Percentiles rank a stretch among this genome's conserved stretches.
Evolutionary conservation across 176 grass and related monocot genomes (phyloP).

Genomic region (Elaeis guineensis): DNA sequence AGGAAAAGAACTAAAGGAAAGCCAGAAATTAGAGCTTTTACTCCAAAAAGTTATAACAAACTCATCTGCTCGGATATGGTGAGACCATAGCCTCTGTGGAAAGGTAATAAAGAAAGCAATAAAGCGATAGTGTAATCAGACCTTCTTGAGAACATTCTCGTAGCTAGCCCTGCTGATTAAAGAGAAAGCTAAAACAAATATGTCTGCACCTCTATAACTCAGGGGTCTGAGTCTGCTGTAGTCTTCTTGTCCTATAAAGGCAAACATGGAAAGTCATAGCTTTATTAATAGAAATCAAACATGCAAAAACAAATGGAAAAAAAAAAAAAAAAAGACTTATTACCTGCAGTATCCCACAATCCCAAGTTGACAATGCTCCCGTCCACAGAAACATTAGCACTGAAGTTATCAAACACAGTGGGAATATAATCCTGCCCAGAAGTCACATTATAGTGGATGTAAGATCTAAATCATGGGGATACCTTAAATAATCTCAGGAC

Average conservation of each 20-base stretch:
- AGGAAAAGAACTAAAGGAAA: no score
- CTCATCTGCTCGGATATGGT: background rate
- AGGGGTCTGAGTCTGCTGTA: constrained; percentile 89
- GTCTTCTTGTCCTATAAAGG: constrained; percentile 71
- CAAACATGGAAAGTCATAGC: background rate
- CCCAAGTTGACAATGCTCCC: no score
- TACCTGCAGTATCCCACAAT: constrained; percentile 54
- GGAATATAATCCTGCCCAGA: no score
- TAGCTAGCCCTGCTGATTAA: constrained; percentile 91
- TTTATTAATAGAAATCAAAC: background rate
- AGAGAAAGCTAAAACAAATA: constrained; percentile 90
- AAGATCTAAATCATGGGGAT: no score
- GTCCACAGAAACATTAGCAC: no score
- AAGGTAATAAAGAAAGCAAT: background rate
- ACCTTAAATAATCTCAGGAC: constrained; percentile 10
- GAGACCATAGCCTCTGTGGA: background rate
- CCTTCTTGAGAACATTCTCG: constrained; percentile 95
- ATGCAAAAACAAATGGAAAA: background rate
- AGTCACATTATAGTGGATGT: constrained; percentile 28
- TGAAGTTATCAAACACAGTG: no score
- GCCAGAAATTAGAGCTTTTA: background rate
- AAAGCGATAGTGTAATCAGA: background rate
- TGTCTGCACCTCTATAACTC: constrained; percentile 82
- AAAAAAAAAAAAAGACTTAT: background rate
- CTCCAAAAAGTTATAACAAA: background rate